Base-by-base conservation (phyloP, 75 land plant species). In the Larix kaempferi region DNA sequence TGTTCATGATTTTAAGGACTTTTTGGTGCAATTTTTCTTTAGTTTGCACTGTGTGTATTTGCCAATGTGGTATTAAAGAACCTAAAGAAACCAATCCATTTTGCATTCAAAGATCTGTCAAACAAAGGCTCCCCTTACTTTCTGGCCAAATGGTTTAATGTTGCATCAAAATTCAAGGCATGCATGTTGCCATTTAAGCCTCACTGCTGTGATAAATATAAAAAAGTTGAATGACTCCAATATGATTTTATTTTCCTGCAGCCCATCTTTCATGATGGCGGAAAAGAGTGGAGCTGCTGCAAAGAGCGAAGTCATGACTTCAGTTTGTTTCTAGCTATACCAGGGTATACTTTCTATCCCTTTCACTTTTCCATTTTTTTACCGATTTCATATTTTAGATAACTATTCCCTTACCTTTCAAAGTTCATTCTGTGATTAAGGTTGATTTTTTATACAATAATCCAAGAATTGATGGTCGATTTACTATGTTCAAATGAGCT, bases 281-380 rank as follows among this genome's bases (percentile, higher is more conserved):
- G 82, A 77, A 96, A 96, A 86, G 97, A 96, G 77, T 96, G 99
- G 99, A 94, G 93, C 74, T 96, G 99, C 82, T 96, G 99, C 91
- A 96, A 94, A 82, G 88, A 92, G 77, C 90, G 91, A 77, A 96
- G 99, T 78, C 98, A 96, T 76, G 99, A 96, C 83, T 96, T 96
- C 78, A 89, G 93, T 80, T 81, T 92, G 17, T 96, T 96, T 80
- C 56, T 96, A 49, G 89, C 76, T 56, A 89, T 96, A 85, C 99
- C 98, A 44, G 99, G 99, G 99, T 96, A 86, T 39, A 74, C 76
- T 7, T 17, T 65, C 69, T 54, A 52, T 65, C 60, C 52, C 52
- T 49, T 49, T 10, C 2, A 11, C 23, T 21, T 41, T 7, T 69
- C n/a, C 23, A 19, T 69, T 15, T 65, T 65, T 16, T 65, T 8